Evolutionary conservation across 257 asterid genomes (phyloP), one percentile per base, ranked within the genome.

Genomic region (Datura wrightii): DNA sequence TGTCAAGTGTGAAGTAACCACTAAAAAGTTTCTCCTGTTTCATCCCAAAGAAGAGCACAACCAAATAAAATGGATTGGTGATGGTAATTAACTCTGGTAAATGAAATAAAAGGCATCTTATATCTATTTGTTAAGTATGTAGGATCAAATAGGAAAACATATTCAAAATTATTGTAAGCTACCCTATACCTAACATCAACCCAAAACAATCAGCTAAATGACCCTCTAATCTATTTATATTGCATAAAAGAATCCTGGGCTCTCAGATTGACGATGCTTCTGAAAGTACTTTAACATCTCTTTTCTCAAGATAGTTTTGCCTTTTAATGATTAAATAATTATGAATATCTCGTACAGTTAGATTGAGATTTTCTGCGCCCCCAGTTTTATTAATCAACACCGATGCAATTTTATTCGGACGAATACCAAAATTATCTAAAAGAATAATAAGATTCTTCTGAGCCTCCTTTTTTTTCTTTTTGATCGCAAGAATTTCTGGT

Each of bases 71-170:
- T 39, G 8, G 18, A 79, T 34, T 72, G 83, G 46, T 71, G 79
- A 50, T 85, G 76, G 52, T 67, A 71, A 39, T 85, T 85, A 16
- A 85, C 60, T 19, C 87, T 83, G 53, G 70, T 53, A 46, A 85
- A 85, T 6, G 41, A 19, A 1, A 59, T 16, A 59, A 55, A 37
- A 6, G 44, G 53, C 66, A 59, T 59, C 24, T 59, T 59, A 59
- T 59, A 24, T 24, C 15, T 59, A 59, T 58, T 58, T 58, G 66
- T 58, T 15, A 58, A 58, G 24, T 58, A 58, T 14, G 24, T 59
- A 14, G 66, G 66, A 24, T 59, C 66, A 59, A 59, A 59, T 14
- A 24, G 9, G 24, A 59, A 13, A 60, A 60, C n/a, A 59, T 59
- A 13, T 59, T 16, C 66, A 59, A 59, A 59, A 59, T 0, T 14